Evolutionary conservation across 192 early-diverging fungal species (phyloP).

Genomic region (Martensiomyces pterosporus): DNA sequence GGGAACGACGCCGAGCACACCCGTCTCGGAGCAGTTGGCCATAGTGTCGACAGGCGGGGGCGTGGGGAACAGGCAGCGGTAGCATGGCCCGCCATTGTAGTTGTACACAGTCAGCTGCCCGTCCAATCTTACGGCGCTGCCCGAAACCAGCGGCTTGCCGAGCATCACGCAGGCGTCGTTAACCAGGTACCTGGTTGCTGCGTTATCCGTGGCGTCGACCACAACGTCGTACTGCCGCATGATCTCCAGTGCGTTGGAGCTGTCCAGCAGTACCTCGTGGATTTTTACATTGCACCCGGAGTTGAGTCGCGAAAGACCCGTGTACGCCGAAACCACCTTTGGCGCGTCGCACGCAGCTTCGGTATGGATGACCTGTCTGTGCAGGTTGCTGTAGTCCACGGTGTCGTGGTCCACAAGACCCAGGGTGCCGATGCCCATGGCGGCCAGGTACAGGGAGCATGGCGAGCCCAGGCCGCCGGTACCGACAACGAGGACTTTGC

Average conservation of each 20-base stretch:
- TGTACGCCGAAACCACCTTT: conserved; percentile 76
- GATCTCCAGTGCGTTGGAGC: conserved; percentile 73
- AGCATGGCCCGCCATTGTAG: conserved; percentile 86
- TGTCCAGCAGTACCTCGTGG: conserved; percentile 73
- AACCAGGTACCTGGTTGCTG: conserved; percentile 88
- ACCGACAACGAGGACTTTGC: conserved; percentile 80
- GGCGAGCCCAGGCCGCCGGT: conserved; percentile 95
- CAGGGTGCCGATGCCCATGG: conserved; percentile 79
- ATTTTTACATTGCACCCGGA: conserved; percentile 58
- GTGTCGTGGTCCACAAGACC: conserved; percentile 92
- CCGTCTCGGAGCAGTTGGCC: conserved; percentile 86
- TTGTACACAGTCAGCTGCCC: conserved; percentile 97
- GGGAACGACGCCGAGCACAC: conserved; percentile 91
- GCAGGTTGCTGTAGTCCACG: conserved; percentile 87
- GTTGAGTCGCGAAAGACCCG: conserved; percentile 57
- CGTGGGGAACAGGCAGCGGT: conserved; percentile 89
- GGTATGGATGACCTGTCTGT: conserved; percentile 91
- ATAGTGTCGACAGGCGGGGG: conserved; percentile 89
- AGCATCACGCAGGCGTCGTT: conserved; percentile 90
- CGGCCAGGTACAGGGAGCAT: conserved; percentile 81
- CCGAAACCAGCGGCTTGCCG: conserved; percentile 80
- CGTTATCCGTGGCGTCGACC: conserved; percentile 92
- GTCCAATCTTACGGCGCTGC: conserved; percentile 84
- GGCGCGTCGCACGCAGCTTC: conserved; percentile 56
- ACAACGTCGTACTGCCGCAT: conserved; percentile 77